Evolutionary conservation across 345 rosid genomes (phyloP).

Genomic region (Physaria fendleri): DNA sequence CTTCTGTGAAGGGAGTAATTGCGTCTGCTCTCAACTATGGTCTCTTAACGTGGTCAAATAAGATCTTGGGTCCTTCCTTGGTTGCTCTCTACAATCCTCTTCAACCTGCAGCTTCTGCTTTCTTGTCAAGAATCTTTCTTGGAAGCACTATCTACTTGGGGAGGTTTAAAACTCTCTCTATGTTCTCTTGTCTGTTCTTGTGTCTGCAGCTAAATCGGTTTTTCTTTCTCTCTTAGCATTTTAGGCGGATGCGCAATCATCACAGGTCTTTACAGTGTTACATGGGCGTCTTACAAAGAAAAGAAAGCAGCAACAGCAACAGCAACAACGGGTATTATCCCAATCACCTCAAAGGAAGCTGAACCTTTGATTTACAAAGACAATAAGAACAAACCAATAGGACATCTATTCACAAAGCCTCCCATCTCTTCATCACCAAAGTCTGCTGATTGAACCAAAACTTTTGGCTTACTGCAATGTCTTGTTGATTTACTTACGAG

Average conservation of each 20-base stretch:
- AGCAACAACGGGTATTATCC: conserved; percentile 7
- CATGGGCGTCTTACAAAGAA: conserved; percentile 85
- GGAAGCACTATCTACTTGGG: conserved; percentile 93
- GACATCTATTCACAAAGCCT: conserved; percentile 36
- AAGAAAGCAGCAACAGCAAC: conserved; percentile 34
- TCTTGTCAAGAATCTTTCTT: conserved; percentile 83
- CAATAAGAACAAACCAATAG: conserved; percentile 35
- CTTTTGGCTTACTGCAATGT: background rate
- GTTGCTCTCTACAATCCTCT: conserved; percentile 96
- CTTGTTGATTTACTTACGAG: background rate
- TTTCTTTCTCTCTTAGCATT: conserved; percentile 38
- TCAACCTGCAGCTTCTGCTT: conserved; percentile 89
- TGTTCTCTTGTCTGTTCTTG: too few relatives aligned
- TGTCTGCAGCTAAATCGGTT: background rate
- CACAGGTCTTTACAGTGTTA: conserved; percentile 77
- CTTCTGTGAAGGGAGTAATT: conserved; percentile 49
- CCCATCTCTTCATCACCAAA: conserved; percentile 32
- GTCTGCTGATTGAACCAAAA: conserved; percentile 27
- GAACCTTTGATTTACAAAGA: conserved; percentile 65
- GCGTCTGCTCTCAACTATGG: conserved; percentile 97
- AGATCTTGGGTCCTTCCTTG: conserved; percentile 90
- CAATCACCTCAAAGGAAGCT: conserved; percentile 31
- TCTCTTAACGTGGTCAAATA: conserved; percentile 93
- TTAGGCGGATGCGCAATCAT: conserved; percentile 77
- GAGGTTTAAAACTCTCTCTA: conserved; percentile 56